Base-by-base conservation (phyloP, 495 filamentous ascomycete genomes). In the Astrothelium subdiscretum region DNA sequence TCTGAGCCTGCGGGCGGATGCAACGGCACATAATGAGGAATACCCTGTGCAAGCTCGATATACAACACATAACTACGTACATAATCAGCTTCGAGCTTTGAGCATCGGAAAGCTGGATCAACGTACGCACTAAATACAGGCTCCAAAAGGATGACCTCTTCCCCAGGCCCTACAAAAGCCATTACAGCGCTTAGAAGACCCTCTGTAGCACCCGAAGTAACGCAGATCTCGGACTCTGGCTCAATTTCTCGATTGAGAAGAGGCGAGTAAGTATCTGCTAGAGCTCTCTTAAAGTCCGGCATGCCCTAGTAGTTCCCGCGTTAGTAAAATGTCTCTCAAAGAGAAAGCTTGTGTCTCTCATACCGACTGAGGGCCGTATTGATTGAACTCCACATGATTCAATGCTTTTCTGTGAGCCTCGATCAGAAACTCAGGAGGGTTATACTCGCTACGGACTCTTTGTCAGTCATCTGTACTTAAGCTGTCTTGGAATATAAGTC, bases 91-190 rank as follows among this genome's bases (percentile, higher is more conserved):
- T 61, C 12, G 8, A 29, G 8, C 38, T 27, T 11, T 2, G 15
- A 40, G 31, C n/a, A 0, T 65, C 6, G 0, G 1, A 0, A 35
- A 35, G 31, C 11, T 26, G 5, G 58, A 26, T 27, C 0, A n/a
- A n/a, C 31, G 31, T 35, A 66, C 65, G 42, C 26, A 32, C 61
- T 52, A 51, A 66, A 66, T 27, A 32, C 42, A 13, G 65, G 65
- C 40, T 66, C 65, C 11, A 66, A 44, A 6, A 66, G 54, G 27
- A 66, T 51, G 2, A 65, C 63, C 31, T 66, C 65, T 12, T 66
- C 65, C 5, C 63, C 65, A 29, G 31, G 65, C 35, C 66, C 63
- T n/a, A 66, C 15, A 31, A 65, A 66, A 26, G 63, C 62, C 1
- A 32, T 65, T 31, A 66, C 13, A 18, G 32, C 29, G 32, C 63